A percentile compares a stretch with the other conserved stretches of the same genome.
Conservation (phyloP, 805 yeast species). For the Pichia heedii region DNA sequence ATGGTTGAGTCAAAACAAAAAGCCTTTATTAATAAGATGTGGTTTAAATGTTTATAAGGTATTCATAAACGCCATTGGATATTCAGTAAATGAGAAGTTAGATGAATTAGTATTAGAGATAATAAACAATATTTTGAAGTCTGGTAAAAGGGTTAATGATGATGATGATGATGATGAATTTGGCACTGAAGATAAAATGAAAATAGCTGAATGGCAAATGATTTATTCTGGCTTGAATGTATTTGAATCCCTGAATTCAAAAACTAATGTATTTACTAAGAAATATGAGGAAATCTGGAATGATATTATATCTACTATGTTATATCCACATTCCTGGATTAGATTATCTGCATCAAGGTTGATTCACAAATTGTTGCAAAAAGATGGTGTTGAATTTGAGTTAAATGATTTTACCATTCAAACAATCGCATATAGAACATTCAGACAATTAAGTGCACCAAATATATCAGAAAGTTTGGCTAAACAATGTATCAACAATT, state of each 20-base stretch:
- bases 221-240: conserved; percentile 58
- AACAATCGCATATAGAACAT: conserved; percentile 52
- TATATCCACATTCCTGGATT: conserved; percentile 92
- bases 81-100: conserved; percentile 23
- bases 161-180: conserved; percentile 22
- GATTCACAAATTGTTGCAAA: conserved; percentile 41
- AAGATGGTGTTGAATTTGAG: conserved; percentile 26
- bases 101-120: conserved; percentile 23
- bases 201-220: conserved; percentile 56
- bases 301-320: conserved; percentile 41
- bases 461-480: conserved; percentile 55
- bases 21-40: conserved; percentile 51
- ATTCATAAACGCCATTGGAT: conserved; percentile 42
- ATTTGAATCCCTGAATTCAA: conserved; percentile 15
- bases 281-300: conserved; percentile 43
- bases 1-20: conserved; percentile 55
- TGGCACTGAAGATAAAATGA: conserved; percentile 21
- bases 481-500: conserved; percentile 53
- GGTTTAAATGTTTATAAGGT: conserved; percentile 67
- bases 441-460: conserved; percentile 82
- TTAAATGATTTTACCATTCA: conserved; percentile 42
- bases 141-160: conserved; percentile 26
- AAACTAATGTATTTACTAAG: conserved; percentile 30
- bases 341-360: conserved; percentile 59
- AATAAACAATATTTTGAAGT: conserved; percentile 13